A percentile compares a stretch with the other conserved stretches of the same genome.
Evolutionary conservation across 805 yeast species (phyloP).

Genomic region (Zygotorulaspora chibaensis): DNA sequence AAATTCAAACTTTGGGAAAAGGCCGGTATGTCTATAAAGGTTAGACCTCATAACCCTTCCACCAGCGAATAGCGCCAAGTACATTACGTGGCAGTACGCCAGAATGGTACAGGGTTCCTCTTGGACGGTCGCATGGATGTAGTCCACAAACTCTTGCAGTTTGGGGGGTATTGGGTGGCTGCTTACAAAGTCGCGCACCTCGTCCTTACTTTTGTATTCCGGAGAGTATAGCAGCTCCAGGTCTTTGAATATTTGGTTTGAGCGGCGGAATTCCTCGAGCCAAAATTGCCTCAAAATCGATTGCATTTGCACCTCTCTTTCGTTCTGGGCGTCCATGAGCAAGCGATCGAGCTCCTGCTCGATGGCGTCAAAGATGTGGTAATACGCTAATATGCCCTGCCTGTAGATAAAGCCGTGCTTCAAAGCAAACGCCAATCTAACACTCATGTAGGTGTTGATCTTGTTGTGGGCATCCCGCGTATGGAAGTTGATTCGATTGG

Average conservation of each 20-base stretch:
- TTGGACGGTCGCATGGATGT: conserved; percentile 49
- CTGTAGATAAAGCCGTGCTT: conserved; percentile 73
- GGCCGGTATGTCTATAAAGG: conserved; percentile 58
- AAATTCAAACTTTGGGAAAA: conserved; percentile 72
- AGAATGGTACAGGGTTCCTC: conserved; percentile 67
- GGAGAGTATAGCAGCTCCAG: conserved; percentile 62
- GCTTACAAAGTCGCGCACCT: conserved; percentile 9
- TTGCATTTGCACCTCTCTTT: conserved; percentile 44
- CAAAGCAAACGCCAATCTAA: conserved; percentile 69
- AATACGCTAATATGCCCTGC: conserved; percentile 73
- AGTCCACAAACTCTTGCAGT: conserved; percentile 59
- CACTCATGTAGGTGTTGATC: conserved; percentile 62
- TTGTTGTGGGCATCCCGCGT: conserved; percentile 64
- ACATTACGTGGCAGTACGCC: conserved; percentile 83
- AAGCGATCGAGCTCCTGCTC: conserved; percentile 51
- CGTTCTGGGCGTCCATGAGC: conserved; percentile 40
- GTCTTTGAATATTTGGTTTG: conserved; percentile 53
- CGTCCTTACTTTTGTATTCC: conserved; percentile 23
- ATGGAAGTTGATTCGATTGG: conserved; percentile 70
- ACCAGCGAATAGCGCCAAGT: conserved; percentile 82
- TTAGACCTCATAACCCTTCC: conserved; percentile 70
- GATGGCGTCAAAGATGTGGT: conserved; percentile 62
- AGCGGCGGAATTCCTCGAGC: conserved; percentile 67
- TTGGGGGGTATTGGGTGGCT: conserved; percentile 40
- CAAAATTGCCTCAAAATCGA: conserved; percentile 55